Base-by-base conservation (phyloP, 2,329 filamentous ascomycete genomes). In the Talaromyces marneffei region DNA sequence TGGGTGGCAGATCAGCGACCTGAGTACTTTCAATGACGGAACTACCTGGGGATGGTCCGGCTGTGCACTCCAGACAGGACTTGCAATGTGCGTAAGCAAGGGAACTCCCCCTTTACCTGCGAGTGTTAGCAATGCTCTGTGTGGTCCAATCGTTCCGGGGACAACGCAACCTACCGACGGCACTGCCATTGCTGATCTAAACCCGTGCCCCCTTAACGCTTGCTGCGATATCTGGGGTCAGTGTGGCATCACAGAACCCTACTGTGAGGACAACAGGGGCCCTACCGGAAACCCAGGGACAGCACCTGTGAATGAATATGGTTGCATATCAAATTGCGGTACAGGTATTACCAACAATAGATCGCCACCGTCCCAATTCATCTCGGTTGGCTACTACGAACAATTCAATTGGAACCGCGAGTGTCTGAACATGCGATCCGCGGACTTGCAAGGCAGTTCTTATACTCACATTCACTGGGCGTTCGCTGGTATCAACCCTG, bases 261-360 rank as follows among this genome's bases (percentile, higher is more conserved):
- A 79, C 63, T 82, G 79, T 65, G 69, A 64, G 10, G 48, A 64
- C 2, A 63, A 44, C 3, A 40, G 66, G n/a, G 62, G 62, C 0
- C 44, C 53, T 1, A 74, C 67, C 0, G 74, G 74, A 2, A 65
- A 65, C 0, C 78, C 76, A 1, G 78, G 77, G 14, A 77, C 75
- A 1, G 66, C 72, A 4, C 37, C 65, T 14, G 62, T 65, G 7
- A 72, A 73, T 2, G 68, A 65, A 5, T 70, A 75, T 62, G 74
- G 74, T 14, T 77, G 76, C 62, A 75, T 80, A 42, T 76, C 70
- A 40, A 79, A 76, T 67, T 77, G 79, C 65, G 74, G 78, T 35
- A 42, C 39, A 23, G 10, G 10, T 42, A 18, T 42, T 23, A 42
- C 39, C 39, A 42, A 42, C 39, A 42, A 42, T 42, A 12, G 9